These are phyloP conservation scores for Anethum foeniculum DNA, from an alignment of 140 eudicot species.

Conservation along the genomic window DNA sequence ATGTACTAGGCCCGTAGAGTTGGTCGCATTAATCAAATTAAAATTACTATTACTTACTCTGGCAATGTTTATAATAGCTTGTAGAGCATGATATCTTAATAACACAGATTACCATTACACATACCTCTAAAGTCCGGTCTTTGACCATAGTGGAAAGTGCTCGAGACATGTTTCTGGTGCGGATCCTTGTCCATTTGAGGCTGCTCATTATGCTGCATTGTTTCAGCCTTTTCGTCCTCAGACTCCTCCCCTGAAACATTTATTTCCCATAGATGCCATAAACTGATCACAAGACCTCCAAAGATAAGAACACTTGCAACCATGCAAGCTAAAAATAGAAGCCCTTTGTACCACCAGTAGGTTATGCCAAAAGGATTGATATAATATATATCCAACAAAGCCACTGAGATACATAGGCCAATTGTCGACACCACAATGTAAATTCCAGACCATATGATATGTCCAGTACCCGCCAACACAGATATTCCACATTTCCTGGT, in stretches of 20 bases:
- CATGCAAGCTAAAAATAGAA: constrained; percentile 61
- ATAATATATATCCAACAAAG: constrained; percentile 37
- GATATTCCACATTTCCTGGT: constrained; percentile 50
- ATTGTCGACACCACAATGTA: constrained; percentile 51
- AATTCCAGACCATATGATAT: constrained; percentile 65
- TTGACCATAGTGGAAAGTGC: constrained; percentile 50
- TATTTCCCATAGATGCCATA: constrained; percentile 81
- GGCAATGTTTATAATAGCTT: background rate
- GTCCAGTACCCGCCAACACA: constrained; percentile 78
- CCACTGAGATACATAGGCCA: constrained; percentile 47
- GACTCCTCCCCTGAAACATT: constrained; percentile 29
- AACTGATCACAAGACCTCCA: constrained; percentile 62
- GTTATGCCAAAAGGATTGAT: constrained; percentile 47
- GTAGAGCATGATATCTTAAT: background rate
- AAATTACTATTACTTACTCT: background rate
- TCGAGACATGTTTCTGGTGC: constrained; percentile 20
- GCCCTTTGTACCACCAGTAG: constrained; percentile 84
- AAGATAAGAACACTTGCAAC: constrained; percentile 46
- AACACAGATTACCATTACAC: background rate
- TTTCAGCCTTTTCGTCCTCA: constrained; percentile 14
- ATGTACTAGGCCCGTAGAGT: background rate
- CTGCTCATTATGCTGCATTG: constrained; percentile 19
- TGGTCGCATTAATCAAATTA: background rate
- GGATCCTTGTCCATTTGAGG: constrained; percentile 27
- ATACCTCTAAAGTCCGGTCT: constrained; percentile 83